Evolutionary conservation across 345 rosid genomes (phyloP).

Genomic region (Hypericum androsaemum): DNA sequence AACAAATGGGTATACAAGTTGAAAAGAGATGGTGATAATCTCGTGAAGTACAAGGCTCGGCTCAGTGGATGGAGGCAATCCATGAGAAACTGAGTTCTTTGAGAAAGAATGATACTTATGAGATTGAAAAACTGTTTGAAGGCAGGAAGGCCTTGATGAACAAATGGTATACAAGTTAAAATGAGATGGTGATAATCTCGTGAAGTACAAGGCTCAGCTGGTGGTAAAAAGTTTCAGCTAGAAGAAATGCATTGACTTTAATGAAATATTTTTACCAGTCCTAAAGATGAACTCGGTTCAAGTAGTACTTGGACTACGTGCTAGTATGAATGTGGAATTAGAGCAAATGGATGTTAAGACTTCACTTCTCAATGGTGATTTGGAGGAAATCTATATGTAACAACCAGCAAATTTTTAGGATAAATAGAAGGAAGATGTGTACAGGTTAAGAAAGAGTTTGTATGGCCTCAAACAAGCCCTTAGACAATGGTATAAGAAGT

Average conservation of each 20-base stretch:
- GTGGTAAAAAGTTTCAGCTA: not conserved
- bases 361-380: not conserved
- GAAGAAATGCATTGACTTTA: too few relatives aligned
- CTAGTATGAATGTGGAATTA: not conserved
- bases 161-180: too few relatives aligned
- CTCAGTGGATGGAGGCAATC: too few relatives aligned
- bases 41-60: not conserved
- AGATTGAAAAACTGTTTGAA: too few relatives aligned
- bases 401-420: not conserved
- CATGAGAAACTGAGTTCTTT: too few relatives aligned
- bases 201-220: too few relatives aligned
- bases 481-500: not conserved
- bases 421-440: not conserved
- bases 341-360: too few relatives aligned
- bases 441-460: not conserved
- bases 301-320: not conserved
- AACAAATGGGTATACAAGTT: too few relatives aligned
- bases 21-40: not conserved
- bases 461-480: conserved; percentile 1
- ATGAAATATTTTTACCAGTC: not conserved
- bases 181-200: too few relatives aligned
- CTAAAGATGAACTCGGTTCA: not conserved
- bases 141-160: too few relatives aligned
- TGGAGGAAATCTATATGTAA: too few relatives aligned
- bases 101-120: too few relatives aligned